Base-by-base conservation (phyloP, 306 rosid genomes). In the Cucurbita ficifolia region DNA sequence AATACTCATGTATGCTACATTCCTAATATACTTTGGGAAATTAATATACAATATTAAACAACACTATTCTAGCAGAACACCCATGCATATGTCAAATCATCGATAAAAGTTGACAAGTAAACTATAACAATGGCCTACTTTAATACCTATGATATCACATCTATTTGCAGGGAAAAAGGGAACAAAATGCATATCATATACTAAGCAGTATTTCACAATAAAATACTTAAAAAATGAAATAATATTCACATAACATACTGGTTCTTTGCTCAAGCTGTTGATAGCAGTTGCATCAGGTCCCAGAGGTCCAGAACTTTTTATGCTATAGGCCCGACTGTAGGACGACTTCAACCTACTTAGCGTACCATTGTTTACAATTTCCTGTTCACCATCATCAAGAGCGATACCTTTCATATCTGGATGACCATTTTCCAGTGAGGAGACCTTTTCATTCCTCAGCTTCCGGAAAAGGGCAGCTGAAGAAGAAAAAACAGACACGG, bases 381-480 rank as follows among this genome's bases (percentile, higher is more conserved):
- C 45, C 63, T 78, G 76, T 82, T 85, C 92, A 68, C 60, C 78
- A 62, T 84, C 84, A 17, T 56, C 64, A 70, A 75, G 65, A 73
- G 40, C 29, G 75, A 50, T 59, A 72, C 78, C 87, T 55, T 78
- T 81, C 48, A 54, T 70, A 53, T 77, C 84, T 63, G 72, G 82
- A 63, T 36, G 68, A 49, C 61, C 73, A 82, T 49, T 88, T 72
- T 84, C 96, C 75, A 77, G 77, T 16, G 87, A 81, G 73, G 81
- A 85, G 70, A 81, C 58, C 67, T 85, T 91, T 76, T 95, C 96
- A 76, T 72, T 77, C 79, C 81, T 79, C 36, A 91, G 84, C 86
- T 85, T 95, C 87, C 88, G 96, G 79, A 89, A 89, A 77, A 95
- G 87, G 61, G 95, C 94, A 43, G 99, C 99, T 57, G 99, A 95